Percentiles rank a stretch among this genome's conserved stretches.
These are phyloP conservation scores for Pestalotiopsis sp. DNA, from an alignment of 2,329 filamentous ascomycete species.

Conservation along the genomic window DNA sequence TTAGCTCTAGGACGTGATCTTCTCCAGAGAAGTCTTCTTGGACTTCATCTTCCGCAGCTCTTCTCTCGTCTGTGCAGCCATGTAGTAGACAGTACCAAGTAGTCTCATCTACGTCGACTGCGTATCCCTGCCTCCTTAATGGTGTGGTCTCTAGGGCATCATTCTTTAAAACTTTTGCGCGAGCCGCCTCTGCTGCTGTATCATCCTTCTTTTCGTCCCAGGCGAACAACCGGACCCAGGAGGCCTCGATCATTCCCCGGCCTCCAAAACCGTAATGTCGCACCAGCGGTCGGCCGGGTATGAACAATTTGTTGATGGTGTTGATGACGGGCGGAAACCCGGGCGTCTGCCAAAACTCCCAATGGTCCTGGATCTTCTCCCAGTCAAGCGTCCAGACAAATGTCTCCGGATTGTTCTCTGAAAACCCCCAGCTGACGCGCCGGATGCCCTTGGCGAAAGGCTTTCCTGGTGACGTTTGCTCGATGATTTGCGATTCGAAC, in stretches of 20 bases:
- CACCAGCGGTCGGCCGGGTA: constrained; percentile 1
- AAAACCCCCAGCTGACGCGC: constrained; percentile 2
- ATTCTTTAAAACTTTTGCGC: not conserved
- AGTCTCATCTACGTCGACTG: not conserved
- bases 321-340: not conserved
- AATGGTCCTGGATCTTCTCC: constrained; percentile 9
- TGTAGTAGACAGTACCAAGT: not conserved
- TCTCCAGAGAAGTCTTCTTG: not conserved
- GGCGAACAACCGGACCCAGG: not conserved
- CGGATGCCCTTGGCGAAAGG: not conserved
- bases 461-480: constrained; percentile 2
- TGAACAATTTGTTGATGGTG: constrained; percentile 1
- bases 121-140: not conserved
- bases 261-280: constrained; percentile 5
- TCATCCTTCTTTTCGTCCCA: not conserved
- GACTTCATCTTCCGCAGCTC: not conserved
- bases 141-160: not conserved
- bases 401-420: not conserved
- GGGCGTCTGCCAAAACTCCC: constrained; percentile 9
- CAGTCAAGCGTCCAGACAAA: constrained; percentile 9
- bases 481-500: constrained; percentile 7
- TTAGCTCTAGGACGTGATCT: not conserved
- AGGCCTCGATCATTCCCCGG: not conserved
- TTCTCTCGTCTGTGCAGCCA: not conserved
- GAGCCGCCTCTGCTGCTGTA: not conserved